phyloP scores from a whole-genome alignment of 495 filamentous ascomycete genomes.

The Cetradonia linearis region DNA sequence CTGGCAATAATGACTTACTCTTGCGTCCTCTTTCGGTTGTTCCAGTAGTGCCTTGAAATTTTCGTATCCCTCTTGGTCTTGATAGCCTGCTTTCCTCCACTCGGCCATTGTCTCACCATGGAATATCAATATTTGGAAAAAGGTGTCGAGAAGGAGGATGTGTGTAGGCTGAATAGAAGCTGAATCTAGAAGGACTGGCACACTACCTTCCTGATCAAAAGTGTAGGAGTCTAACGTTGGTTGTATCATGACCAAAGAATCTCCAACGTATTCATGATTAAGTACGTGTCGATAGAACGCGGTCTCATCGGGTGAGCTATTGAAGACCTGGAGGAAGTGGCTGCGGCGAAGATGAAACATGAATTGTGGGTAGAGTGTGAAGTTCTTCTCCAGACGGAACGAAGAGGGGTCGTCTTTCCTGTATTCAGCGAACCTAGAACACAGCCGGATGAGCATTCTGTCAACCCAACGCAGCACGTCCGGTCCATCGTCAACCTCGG shows the following conservation, averaged over 20 bases:
- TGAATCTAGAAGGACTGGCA: slow-evolving; percentile 89
- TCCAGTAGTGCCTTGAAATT: slow-evolving; percentile 86
- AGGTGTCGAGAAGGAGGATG: slow-evolving; percentile 91
- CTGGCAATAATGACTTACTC: slow-evolving; percentile 44
- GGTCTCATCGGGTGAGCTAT: slow-evolving; percentile 98
- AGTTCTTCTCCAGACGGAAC: slow-evolving; percentile 97
- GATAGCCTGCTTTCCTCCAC: slow-evolving; percentile 97
- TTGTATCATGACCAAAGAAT: slow-evolving; percentile 98
- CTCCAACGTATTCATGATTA: slow-evolving; percentile 93
- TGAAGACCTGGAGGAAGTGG: slow-evolving; percentile 98
- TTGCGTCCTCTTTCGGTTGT: slow-evolving; percentile 94
- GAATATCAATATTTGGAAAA: slow-evolving; percentile 99
- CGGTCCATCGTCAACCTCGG: slow-evolving; percentile 97
- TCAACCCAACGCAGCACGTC: slow-evolving; percentile 98
- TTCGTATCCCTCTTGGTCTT: slow-evolving; percentile 97
- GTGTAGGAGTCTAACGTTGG: slow-evolving; percentile 97
- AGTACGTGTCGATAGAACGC: slow-evolving; percentile 97
- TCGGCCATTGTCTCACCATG: slow-evolving; percentile 96
- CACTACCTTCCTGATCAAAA: slow-evolving; percentile 81
- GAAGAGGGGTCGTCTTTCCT: slow-evolving; percentile 97
- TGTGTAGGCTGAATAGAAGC: slow-evolving; percentile 91
- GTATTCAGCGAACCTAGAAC: slow-evolving; percentile 96
- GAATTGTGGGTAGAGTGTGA: slow-evolving; percentile 97
- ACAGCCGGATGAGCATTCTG: slow-evolving; percentile 94
- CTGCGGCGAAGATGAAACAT: slow-evolving; percentile 98